Evolutionary conservation across 352 stramenopile species (phyloP), one percentile per base, ranked within the genome.

Genomic region (Pythium grandisporangium): DNA sequence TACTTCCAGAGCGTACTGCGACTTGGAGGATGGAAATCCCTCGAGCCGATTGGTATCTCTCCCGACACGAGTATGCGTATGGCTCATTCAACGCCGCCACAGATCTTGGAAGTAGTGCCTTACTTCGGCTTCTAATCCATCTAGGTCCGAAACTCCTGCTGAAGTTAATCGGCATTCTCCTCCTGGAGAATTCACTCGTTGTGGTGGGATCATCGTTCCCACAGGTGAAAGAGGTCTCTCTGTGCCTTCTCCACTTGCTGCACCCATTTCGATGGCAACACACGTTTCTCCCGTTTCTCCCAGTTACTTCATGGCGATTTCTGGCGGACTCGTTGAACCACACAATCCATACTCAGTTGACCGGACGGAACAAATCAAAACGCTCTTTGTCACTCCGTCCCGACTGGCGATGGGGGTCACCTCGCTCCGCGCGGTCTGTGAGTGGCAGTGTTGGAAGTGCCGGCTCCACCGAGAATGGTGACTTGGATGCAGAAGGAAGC

Each of bases 191-290:
- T 30, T 70, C 80, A 1, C 40, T 93, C 21, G 63, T 93, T n/a
- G 50, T 93, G 13, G 57, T 87, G 0, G 73, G 76, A 5, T 67
- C 62, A 27, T 91, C 77, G 19, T 84, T 87, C 29, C 58, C 73
- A 6, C 55, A 83, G 38, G 74, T 91, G 8, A 77, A 93, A 37
- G 74, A 88, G 35, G 73, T 91, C 14, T 64, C 69, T 4, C 61
- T 84, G 16, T 78, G 63, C 36, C 36, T 93, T 29, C 39, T 91
- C 21, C 77, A 77, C 48, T 46, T 93, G 22, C 45, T 93, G 10
- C 51, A 77, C 30, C 80, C 80, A n/a, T 93, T 93, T 45, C 58
- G 47, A 19, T 93, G 80, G 80, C 72, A 84, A 33, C 74, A 87
- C 50, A 84, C 71, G 17, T 83, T 85, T 35, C 37, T 88, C 4